Evolutionary conservation across 176 grass and related monocot species (phyloP).

Genomic region (Alopecurus myosuroides): DNA sequence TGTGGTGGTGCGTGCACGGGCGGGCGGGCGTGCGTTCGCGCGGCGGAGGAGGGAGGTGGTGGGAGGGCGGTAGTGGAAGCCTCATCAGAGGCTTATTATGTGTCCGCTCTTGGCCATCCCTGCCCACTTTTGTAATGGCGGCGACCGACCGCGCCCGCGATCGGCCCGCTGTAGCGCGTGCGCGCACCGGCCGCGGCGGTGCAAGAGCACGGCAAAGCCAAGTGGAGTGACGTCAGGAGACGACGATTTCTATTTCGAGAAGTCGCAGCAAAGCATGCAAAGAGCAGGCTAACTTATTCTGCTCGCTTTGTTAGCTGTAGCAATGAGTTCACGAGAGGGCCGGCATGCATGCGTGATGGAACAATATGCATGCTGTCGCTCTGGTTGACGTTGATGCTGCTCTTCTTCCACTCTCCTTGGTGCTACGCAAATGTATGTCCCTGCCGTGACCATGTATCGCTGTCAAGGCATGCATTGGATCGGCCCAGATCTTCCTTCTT

Average conservation of each 20-base stretch:
- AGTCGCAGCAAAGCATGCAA: neutral
- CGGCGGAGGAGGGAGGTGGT: neutral
- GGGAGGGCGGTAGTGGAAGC: slow-evolving; percentile 50
- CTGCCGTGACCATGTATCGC: neutral
- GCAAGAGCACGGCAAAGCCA: neutral
- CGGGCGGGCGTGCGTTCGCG: neutral
- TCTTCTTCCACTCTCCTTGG: neutral
- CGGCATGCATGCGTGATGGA: neutral
- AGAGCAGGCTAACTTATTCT: no score
- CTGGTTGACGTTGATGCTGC: neutral
- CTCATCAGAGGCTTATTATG: slow-evolving; percentile 48
- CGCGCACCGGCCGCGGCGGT: neutral
- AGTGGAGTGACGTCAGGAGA: neutral
- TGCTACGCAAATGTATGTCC: neutral
- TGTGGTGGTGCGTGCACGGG: neutral
- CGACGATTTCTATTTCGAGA: neutral
- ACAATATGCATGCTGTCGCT: neutral
- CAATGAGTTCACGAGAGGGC: neutral
- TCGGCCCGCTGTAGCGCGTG: neutral
- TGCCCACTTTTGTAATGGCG: slow-evolving; percentile 40
- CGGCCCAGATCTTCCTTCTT: neutral
- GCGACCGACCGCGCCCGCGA: slow-evolving; percentile 31
- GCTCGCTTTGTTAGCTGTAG: neutral
- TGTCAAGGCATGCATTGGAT: slow-evolving; percentile 19
- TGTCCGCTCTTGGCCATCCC: slow-evolving; percentile 35